Conservation (phyloP, 2,329 filamentous ascomycete genomes). For the Juglanconis sp. region DNA sequence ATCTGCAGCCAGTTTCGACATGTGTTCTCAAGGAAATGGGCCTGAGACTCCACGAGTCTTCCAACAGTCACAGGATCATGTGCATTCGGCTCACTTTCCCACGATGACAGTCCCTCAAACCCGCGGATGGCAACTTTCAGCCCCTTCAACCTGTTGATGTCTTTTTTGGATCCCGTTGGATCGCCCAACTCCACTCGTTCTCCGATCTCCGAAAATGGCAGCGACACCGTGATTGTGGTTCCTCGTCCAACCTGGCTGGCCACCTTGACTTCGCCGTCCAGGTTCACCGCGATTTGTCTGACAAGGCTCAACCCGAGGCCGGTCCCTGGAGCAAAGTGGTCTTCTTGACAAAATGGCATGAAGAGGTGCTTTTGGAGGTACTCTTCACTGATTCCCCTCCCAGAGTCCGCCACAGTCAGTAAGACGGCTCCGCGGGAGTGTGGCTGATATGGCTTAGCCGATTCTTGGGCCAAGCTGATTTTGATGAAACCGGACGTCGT, state of each 20-base stretch:
- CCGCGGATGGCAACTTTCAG: slow-evolving; percentile 28
- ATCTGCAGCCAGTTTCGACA: slow-evolving; percentile 33
- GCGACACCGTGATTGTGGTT: slow-evolving; percentile 32
- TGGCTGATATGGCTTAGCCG: background rate
- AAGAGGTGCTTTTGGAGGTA: slow-evolving; percentile 60
- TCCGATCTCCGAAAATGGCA: slow-evolving; percentile 26
- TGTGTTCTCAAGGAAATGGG: slow-evolving; percentile 22
- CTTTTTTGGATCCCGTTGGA: slow-evolving; percentile 27
- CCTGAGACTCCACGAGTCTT: slow-evolving; percentile 17
- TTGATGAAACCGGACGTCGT: slow-evolving; percentile 31
- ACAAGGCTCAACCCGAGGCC: slow-evolving; percentile 67
- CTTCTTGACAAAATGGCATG: slow-evolving; percentile 63
- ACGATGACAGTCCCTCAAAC: slow-evolving; percentile 7
- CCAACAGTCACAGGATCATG: background rate
- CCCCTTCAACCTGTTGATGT: slow-evolving; percentile 28
- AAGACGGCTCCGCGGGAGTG: slow-evolving; percentile 22
- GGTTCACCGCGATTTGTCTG: slow-evolving; percentile 52
- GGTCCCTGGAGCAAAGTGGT: slow-evolving; percentile 56
- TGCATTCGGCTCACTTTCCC: background rate
- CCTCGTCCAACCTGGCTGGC: slow-evolving; percentile 39
- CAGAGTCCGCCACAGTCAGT: slow-evolving; percentile 59
- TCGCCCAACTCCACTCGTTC: slow-evolving; percentile 8
- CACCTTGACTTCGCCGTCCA: slow-evolving; percentile 59
- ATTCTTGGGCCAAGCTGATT: slow-evolving; percentile 17
- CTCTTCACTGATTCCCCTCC: slow-evolving; percentile 61